Evolutionary conservation across 768 basidiomycete genomes (phyloP).

Genomic region (Cystobasidium ongulense): DNA sequence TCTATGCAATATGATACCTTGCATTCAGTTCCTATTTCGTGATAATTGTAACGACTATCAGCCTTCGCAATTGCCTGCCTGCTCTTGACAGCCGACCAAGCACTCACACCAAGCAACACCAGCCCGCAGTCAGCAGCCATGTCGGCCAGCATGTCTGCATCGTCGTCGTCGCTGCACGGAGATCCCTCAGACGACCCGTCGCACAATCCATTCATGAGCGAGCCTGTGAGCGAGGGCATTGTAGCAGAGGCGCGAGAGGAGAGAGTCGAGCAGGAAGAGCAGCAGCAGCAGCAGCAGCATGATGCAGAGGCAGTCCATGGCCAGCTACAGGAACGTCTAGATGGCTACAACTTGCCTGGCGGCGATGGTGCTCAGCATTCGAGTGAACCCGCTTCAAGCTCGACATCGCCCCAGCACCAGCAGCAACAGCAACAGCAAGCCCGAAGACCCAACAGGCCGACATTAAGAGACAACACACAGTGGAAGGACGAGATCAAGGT

Average conservation of each 20-base stretch:
- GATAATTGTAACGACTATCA: too few relatives aligned
- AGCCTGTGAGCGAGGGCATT: neutral
- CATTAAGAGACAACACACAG: constrained; percentile 21
- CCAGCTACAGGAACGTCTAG: neutral
- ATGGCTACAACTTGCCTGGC: neutral
- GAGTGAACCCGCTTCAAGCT: neutral
- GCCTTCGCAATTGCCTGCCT: neutral
- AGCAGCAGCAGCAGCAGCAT: neutral
- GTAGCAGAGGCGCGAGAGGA: neutral
- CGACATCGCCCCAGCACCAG: neutral
- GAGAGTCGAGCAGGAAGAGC: neutral
- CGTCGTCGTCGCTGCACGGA: constrained; percentile 3
- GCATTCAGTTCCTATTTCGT: too few relatives aligned
- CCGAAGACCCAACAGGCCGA: neutral
- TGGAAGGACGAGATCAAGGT: constrained; percentile 33
- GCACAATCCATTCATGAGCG: constrained; percentile 28
- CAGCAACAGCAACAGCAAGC: constrained; percentile 17
- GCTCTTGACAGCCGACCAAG: neutral
- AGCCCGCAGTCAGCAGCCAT: too few relatives aligned
- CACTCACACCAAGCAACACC: neutral
- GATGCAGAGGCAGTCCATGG: neutral
- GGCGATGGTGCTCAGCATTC: neutral
- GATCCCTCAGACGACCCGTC: neutral
- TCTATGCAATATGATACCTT: too few relatives aligned
- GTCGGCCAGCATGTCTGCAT: constrained; percentile 21